phyloP scores from a whole-genome alignment of 257 asterid species.

The Anisodus tanguticus region DNA sequence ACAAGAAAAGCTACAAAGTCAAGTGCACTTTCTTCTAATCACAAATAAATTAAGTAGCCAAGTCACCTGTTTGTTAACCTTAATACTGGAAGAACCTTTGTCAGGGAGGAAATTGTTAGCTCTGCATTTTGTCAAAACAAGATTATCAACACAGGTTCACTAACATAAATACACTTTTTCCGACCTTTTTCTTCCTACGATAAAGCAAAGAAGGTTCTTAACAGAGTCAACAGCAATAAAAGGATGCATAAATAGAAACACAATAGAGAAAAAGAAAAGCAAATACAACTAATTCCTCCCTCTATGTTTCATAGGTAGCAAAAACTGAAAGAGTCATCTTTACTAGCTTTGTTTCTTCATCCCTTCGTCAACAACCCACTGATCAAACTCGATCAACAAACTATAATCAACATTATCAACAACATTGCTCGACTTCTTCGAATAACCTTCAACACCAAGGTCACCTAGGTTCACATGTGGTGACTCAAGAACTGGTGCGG shows the following conservation, averaged over 20 bases:
- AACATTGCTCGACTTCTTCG: conserved; percentile 1
- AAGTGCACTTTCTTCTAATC: background rate
- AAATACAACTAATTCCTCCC: background rate
- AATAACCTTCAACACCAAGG: conserved; percentile 9
- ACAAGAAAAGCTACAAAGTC: background rate
- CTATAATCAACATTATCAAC: conserved; percentile 24
- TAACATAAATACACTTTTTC: conserved; percentile 3
- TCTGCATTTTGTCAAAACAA: background rate
- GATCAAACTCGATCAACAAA: conserved; percentile 24
- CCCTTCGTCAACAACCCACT: conserved; percentile 24
- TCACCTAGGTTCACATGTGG: conserved; percentile 18
- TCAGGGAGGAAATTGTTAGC: background rate
- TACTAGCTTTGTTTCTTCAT: conserved; percentile 12
- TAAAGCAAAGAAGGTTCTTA: conserved; percentile 19
- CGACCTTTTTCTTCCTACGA: conserved; percentile 20
- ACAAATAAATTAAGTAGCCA: background rate
- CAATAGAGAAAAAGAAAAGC: background rate
- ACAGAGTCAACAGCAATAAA: background rate
- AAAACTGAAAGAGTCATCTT: background rate
- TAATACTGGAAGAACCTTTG: background rate
- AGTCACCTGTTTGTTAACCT: background rate
- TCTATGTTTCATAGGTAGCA: background rate
- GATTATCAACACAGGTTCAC: background rate
- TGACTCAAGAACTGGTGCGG: background rate
- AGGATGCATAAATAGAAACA: conserved; percentile 8